Percentiles rank a stretch among this genome's conserved stretches.
phyloP scores from a whole-genome alignment of 495 filamentous ascomycete species.

The Hamigera avellanea region DNA sequence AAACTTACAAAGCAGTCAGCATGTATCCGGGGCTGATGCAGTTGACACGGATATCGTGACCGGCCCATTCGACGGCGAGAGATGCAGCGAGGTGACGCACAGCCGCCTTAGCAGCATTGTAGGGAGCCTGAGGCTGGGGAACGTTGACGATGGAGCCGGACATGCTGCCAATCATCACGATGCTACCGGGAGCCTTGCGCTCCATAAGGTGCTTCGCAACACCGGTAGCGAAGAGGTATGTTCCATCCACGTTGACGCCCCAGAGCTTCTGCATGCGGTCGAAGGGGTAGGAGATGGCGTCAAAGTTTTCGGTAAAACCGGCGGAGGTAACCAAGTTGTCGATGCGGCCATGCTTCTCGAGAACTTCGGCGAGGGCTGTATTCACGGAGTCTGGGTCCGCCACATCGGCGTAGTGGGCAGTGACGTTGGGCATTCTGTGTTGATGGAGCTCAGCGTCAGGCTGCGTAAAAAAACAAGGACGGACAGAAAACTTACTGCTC shows the following conservation, averaged over 20 bases:
- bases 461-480: neutral
- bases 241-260: slow-evolving; percentile 91
- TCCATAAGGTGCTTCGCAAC: slow-evolving; percentile 86
- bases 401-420: slow-evolving; percentile 83
- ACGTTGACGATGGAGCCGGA: slow-evolving; percentile 85
- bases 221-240: slow-evolving; percentile 75
- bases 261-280: slow-evolving; percentile 86
- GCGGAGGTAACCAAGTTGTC: slow-evolving; percentile 92
- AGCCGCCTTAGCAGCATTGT: slow-evolving; percentile 83
- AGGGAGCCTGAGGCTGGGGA: slow-evolving; percentile 86
- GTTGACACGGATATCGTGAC: slow-evolving; percentile 75
- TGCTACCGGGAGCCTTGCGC: slow-evolving; percentile 64
- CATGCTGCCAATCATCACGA: slow-evolving; percentile 96
- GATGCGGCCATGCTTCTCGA: slow-evolving; percentile 62
- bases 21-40: slow-evolving; percentile 89
- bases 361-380: slow-evolving; percentile 54
- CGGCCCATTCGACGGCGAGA: slow-evolving; percentile 84
- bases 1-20: slow-evolving; percentile 67
- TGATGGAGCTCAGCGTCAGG: neutral
- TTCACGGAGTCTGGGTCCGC: slow-evolving; percentile 67
- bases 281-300: slow-evolving; percentile 75
- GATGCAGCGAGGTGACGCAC: slow-evolving; percentile 72
- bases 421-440: slow-evolving; percentile 62
- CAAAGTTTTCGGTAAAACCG: slow-evolving; percentile 92
- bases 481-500: slow-evolving; percentile 40